A percentile compares a stretch with the other conserved stretches of the same genome.
Evolutionary conservation across 441 rosid genomes (phyloP).

Genomic region (Hura crepitans): DNA sequence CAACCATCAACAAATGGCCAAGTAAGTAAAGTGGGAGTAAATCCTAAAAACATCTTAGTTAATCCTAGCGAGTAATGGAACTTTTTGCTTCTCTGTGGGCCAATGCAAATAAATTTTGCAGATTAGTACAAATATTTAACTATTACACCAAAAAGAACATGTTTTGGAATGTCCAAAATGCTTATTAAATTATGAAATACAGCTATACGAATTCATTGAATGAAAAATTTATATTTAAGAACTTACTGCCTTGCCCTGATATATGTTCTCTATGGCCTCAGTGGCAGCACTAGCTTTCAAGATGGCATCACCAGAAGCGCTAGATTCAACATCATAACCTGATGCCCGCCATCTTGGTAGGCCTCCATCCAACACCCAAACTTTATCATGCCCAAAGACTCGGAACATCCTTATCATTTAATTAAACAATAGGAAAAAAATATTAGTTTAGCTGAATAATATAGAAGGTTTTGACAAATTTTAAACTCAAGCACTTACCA

Average conservation of each 20-base stretch:
- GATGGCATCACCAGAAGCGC: slow-evolving; percentile 88
- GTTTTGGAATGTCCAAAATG: neutral
- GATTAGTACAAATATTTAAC: neutral
- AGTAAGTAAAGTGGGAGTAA: neutral
- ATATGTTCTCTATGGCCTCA: slow-evolving; percentile 88
- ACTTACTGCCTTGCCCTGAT: slow-evolving; percentile 78
- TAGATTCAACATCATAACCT: slow-evolving; percentile 93
- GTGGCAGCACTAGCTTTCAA: slow-evolving; percentile 91
- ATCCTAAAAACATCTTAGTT: neutral
- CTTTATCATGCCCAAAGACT: slow-evolving; percentile 85
- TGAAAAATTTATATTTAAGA: neutral
- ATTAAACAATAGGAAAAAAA: neutral
- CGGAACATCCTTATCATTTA: slow-evolving; percentile 79
- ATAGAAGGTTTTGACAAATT: slow-evolving; percentile 5
- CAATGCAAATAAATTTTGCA: neutral
- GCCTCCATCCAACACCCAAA: slow-evolving; percentile 98
- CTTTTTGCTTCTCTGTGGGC: neutral
- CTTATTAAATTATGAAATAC: neutral
- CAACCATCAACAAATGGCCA: neutral
- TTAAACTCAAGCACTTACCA: slow-evolving; percentile 55
- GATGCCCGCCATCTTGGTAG: slow-evolving; percentile 93
- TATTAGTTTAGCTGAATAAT: neutral
- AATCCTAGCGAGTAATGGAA: neutral
- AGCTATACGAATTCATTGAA: neutral
- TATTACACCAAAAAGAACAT: neutral